A percentile compares a stretch with the other conserved stretches of the same genome.
These are phyloP conservation scores for Trichoderma brevicompactum DNA, from an alignment of 2,329 filamentous ascomycete species.

Conservation along the genomic window DNA sequence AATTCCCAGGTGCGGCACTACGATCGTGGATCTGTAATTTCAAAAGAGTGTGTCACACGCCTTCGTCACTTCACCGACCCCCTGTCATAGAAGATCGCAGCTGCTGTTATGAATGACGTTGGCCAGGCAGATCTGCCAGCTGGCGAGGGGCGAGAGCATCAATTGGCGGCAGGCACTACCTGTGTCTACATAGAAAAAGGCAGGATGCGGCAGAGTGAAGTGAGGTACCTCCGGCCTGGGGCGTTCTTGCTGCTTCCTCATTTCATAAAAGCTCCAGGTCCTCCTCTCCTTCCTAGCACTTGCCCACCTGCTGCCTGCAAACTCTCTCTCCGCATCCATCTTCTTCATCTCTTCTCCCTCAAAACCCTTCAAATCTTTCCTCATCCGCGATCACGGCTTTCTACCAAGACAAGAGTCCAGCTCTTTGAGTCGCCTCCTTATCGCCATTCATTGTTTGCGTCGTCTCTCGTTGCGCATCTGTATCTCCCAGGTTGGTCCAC, in stretches of 20 bases:
- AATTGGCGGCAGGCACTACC: constrained; percentile 1
- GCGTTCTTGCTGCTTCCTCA: constrained; percentile 6
- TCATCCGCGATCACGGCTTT: constrained; percentile 20
- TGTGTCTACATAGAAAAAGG: not conserved
- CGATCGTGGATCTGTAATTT: constrained; percentile 6
- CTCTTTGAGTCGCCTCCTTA: constrained; percentile 21
- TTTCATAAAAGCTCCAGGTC: constrained; percentile 14
- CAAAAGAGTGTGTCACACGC: constrained; percentile 1
- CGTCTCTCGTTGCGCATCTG: constrained; percentile 34
- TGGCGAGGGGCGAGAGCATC: constrained; percentile 15
- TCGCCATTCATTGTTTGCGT: constrained; percentile 34
- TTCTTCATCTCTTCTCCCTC: not conserved
- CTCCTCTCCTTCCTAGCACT: not conserved
- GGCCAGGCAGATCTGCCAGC: constrained; percentile 18
- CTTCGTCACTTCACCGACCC: constrained; percentile 8
- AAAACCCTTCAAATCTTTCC: not conserved
- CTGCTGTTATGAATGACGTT: constrained; percentile 17
- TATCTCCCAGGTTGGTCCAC: constrained; percentile 33
- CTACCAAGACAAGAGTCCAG: constrained; percentile 17
- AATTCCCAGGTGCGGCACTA: not conserved
- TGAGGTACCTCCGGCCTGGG: not conserved
- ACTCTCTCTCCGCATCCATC: not conserved
- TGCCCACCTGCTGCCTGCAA: constrained; percentile 8
- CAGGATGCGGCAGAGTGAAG: not conserved
- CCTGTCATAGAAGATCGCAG: constrained; percentile 7